Evolutionary conservation across 352 stramenopile genomes (phyloP), one percentile per base, ranked within the genome.

Genomic region (Proteromonas lacertae): DNA sequence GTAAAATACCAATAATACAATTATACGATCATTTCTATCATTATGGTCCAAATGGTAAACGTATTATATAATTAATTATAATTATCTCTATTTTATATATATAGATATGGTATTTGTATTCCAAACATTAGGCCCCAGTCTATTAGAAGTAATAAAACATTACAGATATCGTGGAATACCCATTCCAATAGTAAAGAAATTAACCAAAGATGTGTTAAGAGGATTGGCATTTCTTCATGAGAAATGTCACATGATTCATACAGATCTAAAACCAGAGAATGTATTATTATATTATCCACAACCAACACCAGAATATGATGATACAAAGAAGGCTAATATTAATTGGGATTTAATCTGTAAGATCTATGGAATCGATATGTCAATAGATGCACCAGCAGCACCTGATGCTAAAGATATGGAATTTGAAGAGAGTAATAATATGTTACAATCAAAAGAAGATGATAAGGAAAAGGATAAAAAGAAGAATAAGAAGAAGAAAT

Each of bases 41-140:
- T 51, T 68, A 62, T 5, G 83, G 83, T 10, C 78, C 79, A 1
- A 77, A 99, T 50, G 87, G 87, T 40, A 48, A 60, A 20, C 80
- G 82, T 60, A n/a, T n/a, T n/a, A n/a, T n/a, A n/a, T n/a, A 58
- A 35, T 50, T 58, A 8, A 10, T 43, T 17, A 35, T 21, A 42
- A 18, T 32, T 21, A 13, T 17, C 43, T 5, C 13, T 44, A 30
- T 22, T 42, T 12, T 38, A 34, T 30, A 12, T 48, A 48, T 58
- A 26, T n/a, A n/a, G n/a, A n/a, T n/a, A 76, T 96, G 40, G 95
- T 81, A 42, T 95, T 99, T 79, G 78, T 94, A 14, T 96, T 96
- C 44, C 80, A 92, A 48, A 91, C 95, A 64, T 65, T 96, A 18
- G 87, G 87, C 13, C 82, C 83, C 47, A 96, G 96, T 50, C 52